Percentiles rank a stretch among this genome's conserved stretches.
Evolutionary conservation across 768 basidiomycete species (phyloP).

Genomic region (Phaeotremella skinneri): DNA sequence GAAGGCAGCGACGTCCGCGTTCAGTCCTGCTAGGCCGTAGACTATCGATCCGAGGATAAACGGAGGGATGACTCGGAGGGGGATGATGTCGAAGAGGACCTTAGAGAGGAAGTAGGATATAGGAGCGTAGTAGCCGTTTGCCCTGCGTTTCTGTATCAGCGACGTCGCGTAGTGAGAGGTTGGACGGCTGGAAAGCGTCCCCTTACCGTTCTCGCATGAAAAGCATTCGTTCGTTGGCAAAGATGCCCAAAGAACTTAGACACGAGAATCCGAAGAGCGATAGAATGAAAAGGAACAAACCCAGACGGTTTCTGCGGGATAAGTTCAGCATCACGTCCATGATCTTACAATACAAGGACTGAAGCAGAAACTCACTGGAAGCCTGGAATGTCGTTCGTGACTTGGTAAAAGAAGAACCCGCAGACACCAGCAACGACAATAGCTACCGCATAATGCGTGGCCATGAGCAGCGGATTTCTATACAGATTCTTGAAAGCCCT

Average conservation of each 20-base stretch:
- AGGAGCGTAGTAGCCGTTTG: constrained; percentile 96
- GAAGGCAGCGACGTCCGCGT: constrained; percentile 81
- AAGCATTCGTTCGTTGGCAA: constrained; percentile 89
- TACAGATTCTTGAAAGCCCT: constrained; percentile 98
- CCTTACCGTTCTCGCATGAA: constrained; percentile 96
- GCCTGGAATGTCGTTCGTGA: constrained; percentile 89
- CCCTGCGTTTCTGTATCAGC: constrained; percentile 55
- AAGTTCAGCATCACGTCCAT: background rate
- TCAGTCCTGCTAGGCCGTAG: constrained; percentile 90
- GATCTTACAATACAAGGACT: constrained; percentile 5
- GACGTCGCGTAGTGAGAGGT: background rate
- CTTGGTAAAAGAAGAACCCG: constrained; percentile 86
- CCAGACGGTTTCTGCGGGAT: constrained; percentile 54
- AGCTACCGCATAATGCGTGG: constrained; percentile 83
- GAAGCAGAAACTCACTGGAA: constrained; percentile 76
- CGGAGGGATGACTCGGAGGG: constrained; percentile 89
- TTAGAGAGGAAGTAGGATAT: constrained; percentile 97
- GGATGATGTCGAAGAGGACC: constrained; percentile 94
- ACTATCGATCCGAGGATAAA: constrained; percentile 94
- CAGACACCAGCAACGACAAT: constrained; percentile 84
- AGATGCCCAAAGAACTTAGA: constrained; percentile 85
- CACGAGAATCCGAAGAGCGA: constrained; percentile 96
- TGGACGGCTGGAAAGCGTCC: background rate
- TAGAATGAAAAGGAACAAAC: constrained; percentile 96
- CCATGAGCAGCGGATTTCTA: constrained; percentile 79